Base-by-base conservation (phyloP, 371 early-diverging fungal genomes). In the Lichtheimia ornata region DNA sequence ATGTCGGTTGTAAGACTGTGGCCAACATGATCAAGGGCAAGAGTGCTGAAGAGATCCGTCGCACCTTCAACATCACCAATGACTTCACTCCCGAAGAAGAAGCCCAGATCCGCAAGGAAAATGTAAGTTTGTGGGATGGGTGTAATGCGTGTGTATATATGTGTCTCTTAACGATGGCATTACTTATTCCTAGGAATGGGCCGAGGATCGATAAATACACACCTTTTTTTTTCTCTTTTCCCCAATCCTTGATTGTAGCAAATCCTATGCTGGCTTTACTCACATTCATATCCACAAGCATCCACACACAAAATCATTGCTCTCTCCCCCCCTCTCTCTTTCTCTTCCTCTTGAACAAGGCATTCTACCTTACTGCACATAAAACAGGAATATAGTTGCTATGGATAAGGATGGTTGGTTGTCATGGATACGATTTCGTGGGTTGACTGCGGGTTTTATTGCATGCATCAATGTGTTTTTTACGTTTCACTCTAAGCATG, bases 21-120 rank as follows among this genome's bases (percentile, higher is more conserved):
- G 98, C 98, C 60, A 96, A 96, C 72, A 94, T 96, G 95, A 97
- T 98, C 82, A 94, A 94, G 69, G 96, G 87, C 52, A 97, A 96
- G 83, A 84, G 88, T 25, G 91, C 94, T 15, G 95, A 97, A 72
- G 96, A 98, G 69, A 94, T 97, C 65, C 88, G 98, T 62, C 89
- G 90, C 65, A 87, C 86, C 58, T 98, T 98, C 82, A 96, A 95
- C 75, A 96, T 98, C 65, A 85, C 85, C 58, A 93, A 93, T 70
- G 97, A 97, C 75, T 97, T 97, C 67, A 97, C 96, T 2, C 91
- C 92, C 17, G 98, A 97, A 81, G 97, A 98, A 76, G 94, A 91
- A 79, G 95, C 89, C 55, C 88, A 91, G 73, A 91, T 92, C 72
- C 82, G 81, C 62, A 87, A 90, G 81, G 97, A 96, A 75, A 96